Evolutionary conservation across 768 basidiomycete species (phyloP).

Genomic region (Tylopilus balloui): DNA sequence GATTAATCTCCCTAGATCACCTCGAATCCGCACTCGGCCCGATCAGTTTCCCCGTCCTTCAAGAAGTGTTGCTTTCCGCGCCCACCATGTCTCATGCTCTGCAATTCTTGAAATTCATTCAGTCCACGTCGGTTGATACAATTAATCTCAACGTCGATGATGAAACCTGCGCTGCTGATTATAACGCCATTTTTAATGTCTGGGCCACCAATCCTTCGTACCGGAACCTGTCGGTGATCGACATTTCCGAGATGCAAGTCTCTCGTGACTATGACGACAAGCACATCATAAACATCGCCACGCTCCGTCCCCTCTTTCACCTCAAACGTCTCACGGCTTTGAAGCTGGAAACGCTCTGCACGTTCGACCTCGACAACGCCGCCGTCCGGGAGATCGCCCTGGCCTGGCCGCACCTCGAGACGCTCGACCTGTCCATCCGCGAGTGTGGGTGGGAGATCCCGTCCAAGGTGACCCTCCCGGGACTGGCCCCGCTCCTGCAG

Average conservation of each 20-base stretch:
- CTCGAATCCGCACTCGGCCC: constrained; percentile 15
- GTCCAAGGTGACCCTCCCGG: constrained; percentile 24
- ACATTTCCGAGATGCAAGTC: constrained; percentile 30
- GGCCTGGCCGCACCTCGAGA: constrained; percentile 29
- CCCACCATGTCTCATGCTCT: constrained; percentile 22
- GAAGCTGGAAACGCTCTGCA: constrained; percentile 29
- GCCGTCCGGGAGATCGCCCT: constrained; percentile 23
- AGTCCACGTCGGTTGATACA: constrained; percentile 27
- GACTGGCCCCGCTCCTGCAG: constrained; percentile 20
- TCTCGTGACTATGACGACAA: constrained; percentile 30
- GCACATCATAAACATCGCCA: constrained; percentile 25
- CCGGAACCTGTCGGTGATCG: constrained; percentile 23
- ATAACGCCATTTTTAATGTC: constrained; percentile 18
- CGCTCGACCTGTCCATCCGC: constrained; percentile 25
- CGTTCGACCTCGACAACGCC: constrained; percentile 22
- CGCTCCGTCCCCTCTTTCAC: constrained; percentile 24
- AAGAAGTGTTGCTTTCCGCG: constrained; percentile 21
- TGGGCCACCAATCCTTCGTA: constrained; percentile 25
- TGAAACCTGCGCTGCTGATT: constrained; percentile 26
- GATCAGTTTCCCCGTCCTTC: constrained; percentile 19
- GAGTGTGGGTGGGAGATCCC: constrained; percentile 31
- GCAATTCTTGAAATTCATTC: constrained; percentile 25
- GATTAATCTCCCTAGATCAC: constrained; percentile 20
- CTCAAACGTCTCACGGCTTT: constrained; percentile 20
- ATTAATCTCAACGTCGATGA: constrained; percentile 32